phyloP scores from a whole-genome alignment of 805 yeast genomes.

The Lipomyces kockii region DNA sequence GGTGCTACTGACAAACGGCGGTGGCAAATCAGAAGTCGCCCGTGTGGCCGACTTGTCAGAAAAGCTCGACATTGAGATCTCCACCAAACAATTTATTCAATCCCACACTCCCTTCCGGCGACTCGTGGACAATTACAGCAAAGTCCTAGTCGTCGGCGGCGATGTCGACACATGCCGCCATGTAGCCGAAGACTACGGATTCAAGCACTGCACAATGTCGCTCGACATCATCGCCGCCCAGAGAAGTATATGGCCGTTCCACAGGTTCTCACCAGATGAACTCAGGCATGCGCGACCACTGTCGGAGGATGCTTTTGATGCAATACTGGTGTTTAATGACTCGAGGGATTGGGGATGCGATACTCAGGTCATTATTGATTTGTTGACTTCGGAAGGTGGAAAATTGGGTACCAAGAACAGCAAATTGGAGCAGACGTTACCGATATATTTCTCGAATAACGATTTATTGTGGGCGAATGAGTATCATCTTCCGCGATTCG shows the following conservation, averaged over 20 bases:
- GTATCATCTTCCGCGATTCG: conserved; percentile 76
- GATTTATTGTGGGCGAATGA: conserved; percentile 90
- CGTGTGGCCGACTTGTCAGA: conserved; percentile 60
- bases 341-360: conserved; percentile 89
- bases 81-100: conserved; percentile 72
- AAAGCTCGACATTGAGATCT: conserved; percentile 52
- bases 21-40: conserved; percentile 72
- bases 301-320: conserved; percentile 57
- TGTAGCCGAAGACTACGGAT: conserved; percentile 76
- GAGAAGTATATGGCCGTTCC: conserved; percentile 71
- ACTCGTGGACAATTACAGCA: conserved; percentile 55
- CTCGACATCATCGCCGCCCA: conserved; percentile 66
- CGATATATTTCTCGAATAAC: conserved; percentile 46
- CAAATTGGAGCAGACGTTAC: conserved; percentile 27
- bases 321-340: conserved; percentile 82
- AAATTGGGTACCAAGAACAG: conserved; percentile 62
- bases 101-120: conserved; percentile 85
- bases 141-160: conserved; percentile 87
- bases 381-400: conserved; percentile 68
- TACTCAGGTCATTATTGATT: conserved; percentile 73
- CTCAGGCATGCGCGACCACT: conserved; percentile 52
- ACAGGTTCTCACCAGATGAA: conserved; percentile 56
- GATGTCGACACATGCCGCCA: conserved; percentile 66
- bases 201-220: conserved; percentile 71
- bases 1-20: conserved; percentile 88